Percentiles rank a stretch among this genome's conserved stretches.
phyloP scores from a whole-genome alignment of 2,329 filamentous ascomycete genomes.

The Fusarium austroafricanum region DNA sequence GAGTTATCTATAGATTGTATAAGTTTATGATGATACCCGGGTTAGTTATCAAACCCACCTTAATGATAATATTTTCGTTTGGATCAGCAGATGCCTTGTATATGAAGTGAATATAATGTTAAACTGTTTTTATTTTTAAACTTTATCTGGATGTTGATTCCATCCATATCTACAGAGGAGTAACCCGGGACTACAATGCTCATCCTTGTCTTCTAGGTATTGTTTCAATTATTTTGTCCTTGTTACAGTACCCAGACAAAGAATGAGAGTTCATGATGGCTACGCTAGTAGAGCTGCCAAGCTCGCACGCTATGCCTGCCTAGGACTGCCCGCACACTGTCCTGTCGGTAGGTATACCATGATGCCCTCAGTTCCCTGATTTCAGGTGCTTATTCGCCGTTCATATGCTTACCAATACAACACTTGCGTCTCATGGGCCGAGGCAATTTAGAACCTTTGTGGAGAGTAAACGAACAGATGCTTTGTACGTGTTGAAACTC shows the following conservation, averaged over 20 bases:
- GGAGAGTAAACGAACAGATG: neutral
- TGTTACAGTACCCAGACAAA: conserved; percentile 1
- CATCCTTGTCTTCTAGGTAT: neutral
- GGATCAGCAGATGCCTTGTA: neutral
- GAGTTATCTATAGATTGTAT: conserved; percentile 18
- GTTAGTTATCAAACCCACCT: conserved; percentile 7
- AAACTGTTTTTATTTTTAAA: no score
- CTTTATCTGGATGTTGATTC: no score
- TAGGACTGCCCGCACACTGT: neutral
- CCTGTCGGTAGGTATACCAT: neutral
- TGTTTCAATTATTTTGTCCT: neutral
- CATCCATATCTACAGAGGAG: no score
- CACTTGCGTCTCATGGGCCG: conserved; percentile 9
- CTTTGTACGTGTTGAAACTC: neutral
- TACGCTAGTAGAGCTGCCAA: conserved; percentile 8
- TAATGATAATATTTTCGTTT: conserved; percentile 30
- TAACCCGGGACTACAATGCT: neutral
- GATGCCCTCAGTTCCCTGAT: conserved; percentile 22
- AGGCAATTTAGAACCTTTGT: conserved; percentile 5
- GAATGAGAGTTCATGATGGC: conserved; percentile 1
- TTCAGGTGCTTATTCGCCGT: neutral
- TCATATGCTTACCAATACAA: conserved; percentile 29
- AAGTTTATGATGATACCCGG: conserved; percentile 35
- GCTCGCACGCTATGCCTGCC: neutral
- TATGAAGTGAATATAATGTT: conserved; percentile 21